A percentile compares a stretch with the other conserved stretches of the same genome.
phyloP scores from a whole-genome alignment of 148 eudicot species.

The Fagopyrum esculentum region DNA sequence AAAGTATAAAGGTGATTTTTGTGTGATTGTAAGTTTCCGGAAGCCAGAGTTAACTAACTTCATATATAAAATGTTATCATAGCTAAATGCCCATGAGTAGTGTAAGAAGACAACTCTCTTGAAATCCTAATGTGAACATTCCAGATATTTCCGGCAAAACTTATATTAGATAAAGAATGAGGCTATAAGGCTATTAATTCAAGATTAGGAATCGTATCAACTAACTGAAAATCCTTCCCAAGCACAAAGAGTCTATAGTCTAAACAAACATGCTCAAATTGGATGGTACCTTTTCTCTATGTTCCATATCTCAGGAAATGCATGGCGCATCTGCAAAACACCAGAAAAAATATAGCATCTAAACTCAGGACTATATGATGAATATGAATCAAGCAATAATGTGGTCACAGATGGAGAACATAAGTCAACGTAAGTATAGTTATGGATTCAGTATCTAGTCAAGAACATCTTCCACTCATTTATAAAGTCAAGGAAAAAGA shows the following conservation, averaged over 20 bases:
- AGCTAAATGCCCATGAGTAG: neutral
- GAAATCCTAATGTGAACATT: neutral
- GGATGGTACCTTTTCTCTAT: constrained; percentile 62
- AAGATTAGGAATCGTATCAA: neutral
- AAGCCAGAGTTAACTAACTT: neutral
- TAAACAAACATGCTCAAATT: neutral
- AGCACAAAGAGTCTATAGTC: neutral
- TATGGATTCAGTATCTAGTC: neutral
- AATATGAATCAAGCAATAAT: neutral
- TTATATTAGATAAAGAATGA: neutral
- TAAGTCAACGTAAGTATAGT: neutral
- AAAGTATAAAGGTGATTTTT: neutral
- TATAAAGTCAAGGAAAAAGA: constrained; percentile 2
- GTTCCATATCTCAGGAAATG: constrained; percentile 91
- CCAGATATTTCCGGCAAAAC: neutral
- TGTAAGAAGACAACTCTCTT: neutral
- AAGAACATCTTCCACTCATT: neutral
- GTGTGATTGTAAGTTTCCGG: neutral
- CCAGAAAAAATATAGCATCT: constrained; percentile 7
- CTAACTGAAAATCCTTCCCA: neutral
- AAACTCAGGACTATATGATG: constrained; percentile 7
- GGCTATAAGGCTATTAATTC: neutral
- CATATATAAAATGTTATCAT: neutral
- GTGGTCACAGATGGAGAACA: neutral
- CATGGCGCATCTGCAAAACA: constrained; percentile 59